Evolutionary conservation across 108 stramenopile species (phyloP).

Genomic region (Aureococcus anophagefferens): DNA sequence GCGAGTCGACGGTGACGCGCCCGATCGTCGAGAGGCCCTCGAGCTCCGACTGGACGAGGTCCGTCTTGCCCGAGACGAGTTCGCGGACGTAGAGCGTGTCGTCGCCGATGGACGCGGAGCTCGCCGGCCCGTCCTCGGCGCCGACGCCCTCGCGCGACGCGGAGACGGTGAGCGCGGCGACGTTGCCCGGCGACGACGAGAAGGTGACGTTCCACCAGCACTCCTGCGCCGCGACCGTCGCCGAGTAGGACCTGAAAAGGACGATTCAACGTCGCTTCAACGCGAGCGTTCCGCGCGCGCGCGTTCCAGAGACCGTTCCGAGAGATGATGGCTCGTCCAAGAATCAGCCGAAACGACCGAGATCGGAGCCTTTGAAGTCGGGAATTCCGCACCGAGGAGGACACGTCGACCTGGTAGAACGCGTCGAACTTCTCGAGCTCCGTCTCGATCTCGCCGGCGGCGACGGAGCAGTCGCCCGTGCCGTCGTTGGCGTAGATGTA

Average conservation of each 20-base stretch:
- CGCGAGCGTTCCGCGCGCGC: no score
- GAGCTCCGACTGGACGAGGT: conserved; percentile 61
- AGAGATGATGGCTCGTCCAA: no score
- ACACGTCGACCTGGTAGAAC: conserved; percentile 49
- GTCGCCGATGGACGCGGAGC: conserved; percentile 16
- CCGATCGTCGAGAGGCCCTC: conserved; percentile 57
- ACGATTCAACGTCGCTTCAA: no score
- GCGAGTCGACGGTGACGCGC: conserved; percentile 38
- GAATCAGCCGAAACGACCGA: no score
- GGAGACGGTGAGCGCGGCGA: conserved; percentile 13
- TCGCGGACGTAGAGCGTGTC: conserved; percentile 25
- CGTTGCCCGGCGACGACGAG: conserved; percentile 41
- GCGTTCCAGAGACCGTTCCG: no score
- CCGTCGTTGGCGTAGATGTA: conserved; percentile 37
- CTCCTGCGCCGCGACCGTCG: conserved; percentile 36
- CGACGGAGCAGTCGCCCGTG: conserved; percentile 40
- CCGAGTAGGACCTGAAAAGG: no score
- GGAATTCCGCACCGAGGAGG: no score
- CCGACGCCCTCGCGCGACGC: not conserved
- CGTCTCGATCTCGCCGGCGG: conserved; percentile 36
- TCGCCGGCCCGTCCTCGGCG: conserved; percentile 13
- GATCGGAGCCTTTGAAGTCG: no score
- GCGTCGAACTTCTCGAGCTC: conserved; percentile 43
- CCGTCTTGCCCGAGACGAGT: conserved; percentile 11
- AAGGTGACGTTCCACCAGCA: conserved; percentile 60